Conservation (phyloP, 2,329 filamentous ascomycete species). For the Leptosphaerulina australis region DNA sequence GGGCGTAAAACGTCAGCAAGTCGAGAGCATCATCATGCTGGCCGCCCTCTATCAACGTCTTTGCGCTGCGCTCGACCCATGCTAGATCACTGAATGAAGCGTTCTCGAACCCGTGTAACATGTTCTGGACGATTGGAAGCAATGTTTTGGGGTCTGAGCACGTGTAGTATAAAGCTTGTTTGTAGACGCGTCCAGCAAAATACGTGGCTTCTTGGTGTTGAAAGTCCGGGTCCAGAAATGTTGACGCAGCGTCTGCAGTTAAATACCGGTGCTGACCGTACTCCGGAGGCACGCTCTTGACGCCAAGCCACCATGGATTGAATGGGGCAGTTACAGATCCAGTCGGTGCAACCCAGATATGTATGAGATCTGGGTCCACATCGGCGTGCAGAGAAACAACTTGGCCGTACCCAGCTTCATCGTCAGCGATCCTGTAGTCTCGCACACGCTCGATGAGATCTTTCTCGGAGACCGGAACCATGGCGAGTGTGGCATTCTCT, state of each 20-base stretch:
- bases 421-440: slow-evolving; percentile 45
- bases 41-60: slow-evolving; percentile 24
- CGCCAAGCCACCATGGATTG: slow-evolving; percentile 46
- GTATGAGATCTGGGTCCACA: slow-evolving; percentile 40
- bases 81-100: slow-evolving; percentile 29
- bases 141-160: slow-evolving; percentile 34
- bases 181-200: slow-evolving; percentile 38
- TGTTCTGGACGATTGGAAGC: slow-evolving; percentile 33
- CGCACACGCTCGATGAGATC: slow-evolving; percentile 54
- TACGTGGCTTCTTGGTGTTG: slow-evolving; percentile 39
- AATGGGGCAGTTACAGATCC: slow-evolving; percentile 45
- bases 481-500: slow-evolving; percentile 47
- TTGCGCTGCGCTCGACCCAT: slow-evolving; percentile 33
- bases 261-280: slow-evolving; percentile 46
- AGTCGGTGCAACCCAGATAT: slow-evolving; percentile 45
- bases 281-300: slow-evolving; percentile 37
- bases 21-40: slow-evolving; percentile 25
- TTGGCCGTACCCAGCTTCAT: slow-evolving; percentile 47
- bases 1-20: slow-evolving; percentile 35
- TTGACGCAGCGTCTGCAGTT: slow-evolving; percentile 41
- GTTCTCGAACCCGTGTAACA: slow-evolving; percentile 39
- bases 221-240: slow-evolving; percentile 44
- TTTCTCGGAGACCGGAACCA: slow-evolving; percentile 57
- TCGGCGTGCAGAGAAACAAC: slow-evolving; percentile 37
- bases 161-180: slow-evolving; percentile 40